Percentiles rank a stretch among this genome's conserved stretches.
Conservation (phyloP, 768 basidiomycete genomes). For the Amanita jacksonii region DNA sequence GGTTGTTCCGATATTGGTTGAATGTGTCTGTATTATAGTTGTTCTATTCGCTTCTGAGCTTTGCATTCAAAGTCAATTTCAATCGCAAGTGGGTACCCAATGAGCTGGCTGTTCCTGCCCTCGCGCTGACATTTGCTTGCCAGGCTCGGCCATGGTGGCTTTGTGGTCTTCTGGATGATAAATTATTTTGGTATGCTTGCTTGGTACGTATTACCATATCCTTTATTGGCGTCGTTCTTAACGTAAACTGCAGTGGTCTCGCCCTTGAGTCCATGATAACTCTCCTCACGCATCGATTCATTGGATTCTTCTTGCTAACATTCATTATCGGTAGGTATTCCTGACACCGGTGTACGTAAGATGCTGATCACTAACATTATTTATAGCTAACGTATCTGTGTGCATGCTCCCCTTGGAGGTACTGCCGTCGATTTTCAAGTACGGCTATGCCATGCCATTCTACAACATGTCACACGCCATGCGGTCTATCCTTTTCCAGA, state of each 20-base stretch:
- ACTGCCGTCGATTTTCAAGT: slow-evolving; percentile 42
- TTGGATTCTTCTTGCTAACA: slow-evolving; percentile 56
- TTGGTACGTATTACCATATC: slow-evolving; percentile 27
- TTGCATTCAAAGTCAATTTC: slow-evolving; percentile 53
- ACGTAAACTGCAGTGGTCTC: slow-evolving; percentile 35
- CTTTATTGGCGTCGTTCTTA: neutral
- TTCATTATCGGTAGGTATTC: no score
- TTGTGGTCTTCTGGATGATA: slow-evolving; percentile 62
- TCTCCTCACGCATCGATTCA: slow-evolving; percentile 39
- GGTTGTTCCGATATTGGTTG: no score
- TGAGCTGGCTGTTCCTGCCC: neutral
- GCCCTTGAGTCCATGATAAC: slow-evolving; percentile 52
- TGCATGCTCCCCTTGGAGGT: slow-evolving; percentile 42
- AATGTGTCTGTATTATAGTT: slow-evolving; percentile 26
- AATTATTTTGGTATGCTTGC: slow-evolving; percentile 49
- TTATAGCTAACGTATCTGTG: slow-evolving; percentile 47
- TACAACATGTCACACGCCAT: slow-evolving; percentile 49
- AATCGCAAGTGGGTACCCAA: slow-evolving; percentile 28
- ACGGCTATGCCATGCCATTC: slow-evolving; percentile 56
- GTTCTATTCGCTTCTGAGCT: slow-evolving; percentile 48
- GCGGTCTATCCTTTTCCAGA: slow-evolving; percentile 48
- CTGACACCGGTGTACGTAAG: neutral
- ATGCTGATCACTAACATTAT: neutral
- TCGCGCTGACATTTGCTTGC: neutral
- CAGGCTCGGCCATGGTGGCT: slow-evolving; percentile 41